Evolutionary conservation across 441 rosid species (phyloP).

Genomic region (Adansonia grandidieri): DNA sequence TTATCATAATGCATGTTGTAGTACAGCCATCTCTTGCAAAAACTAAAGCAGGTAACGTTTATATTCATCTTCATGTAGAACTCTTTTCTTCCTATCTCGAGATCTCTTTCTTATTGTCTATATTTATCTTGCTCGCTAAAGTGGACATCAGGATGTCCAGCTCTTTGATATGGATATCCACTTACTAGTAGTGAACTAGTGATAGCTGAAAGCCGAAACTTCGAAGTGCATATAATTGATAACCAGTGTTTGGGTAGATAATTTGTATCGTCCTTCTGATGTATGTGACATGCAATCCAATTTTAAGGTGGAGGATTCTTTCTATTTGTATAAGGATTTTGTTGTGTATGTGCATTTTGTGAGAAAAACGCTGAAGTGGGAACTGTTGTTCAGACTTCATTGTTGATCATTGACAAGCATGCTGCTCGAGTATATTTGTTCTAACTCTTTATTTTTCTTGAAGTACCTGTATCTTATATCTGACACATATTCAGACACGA

Average conservation of each 20-base stretch:
- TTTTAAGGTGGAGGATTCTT: not conserved
- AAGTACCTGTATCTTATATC: too few relatives aligned
- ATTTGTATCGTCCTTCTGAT: not conserved
- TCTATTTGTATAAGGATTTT: not conserved
- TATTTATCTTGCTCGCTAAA: slow-evolving; percentile 4
- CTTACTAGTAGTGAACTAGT: not conserved
- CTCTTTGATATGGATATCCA: not conserved
- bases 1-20: slow-evolving; percentile 42
- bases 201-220: not conserved
- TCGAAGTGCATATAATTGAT: not conserved
- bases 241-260: not conserved
- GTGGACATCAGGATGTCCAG: not conserved
- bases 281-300: not conserved
- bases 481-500: too few relatives aligned
- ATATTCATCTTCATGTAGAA: not conserved
- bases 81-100: not conserved
- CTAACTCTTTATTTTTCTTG: too few relatives aligned
- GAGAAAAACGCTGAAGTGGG: not conserved
- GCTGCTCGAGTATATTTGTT: not conserved
- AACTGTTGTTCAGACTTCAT: not conserved
- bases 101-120: not conserved
- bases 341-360: not conserved
- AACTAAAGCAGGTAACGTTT: slow-evolving; percentile 24
- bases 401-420: not conserved
- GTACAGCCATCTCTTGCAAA: slow-evolving; percentile 30